Base-by-base conservation (phyloP, 2,329 filamentous ascomycete genomes). In the Tolypocladium guangdongense region DNA sequence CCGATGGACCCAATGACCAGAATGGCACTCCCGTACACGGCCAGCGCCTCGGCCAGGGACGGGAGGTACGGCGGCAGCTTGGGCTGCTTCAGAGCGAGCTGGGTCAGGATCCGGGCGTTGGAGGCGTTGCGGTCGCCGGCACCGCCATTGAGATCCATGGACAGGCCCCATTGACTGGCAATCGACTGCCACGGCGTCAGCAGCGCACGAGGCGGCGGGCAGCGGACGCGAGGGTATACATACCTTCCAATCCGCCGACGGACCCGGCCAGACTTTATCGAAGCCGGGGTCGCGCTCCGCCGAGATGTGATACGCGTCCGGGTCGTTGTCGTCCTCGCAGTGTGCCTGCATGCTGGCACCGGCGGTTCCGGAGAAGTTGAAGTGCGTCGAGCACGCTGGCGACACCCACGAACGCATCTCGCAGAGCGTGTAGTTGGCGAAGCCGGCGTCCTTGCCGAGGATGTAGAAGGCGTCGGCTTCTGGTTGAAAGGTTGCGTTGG, bases 21-120 rank as follows among this genome's bases (percentile, higher is more conserved):
- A 0, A 86, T 88, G 37, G 80, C 83, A 4, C 82, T 81, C 0
- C 80, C 78, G 60, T 90, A 76, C 0, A 89, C 86, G 0, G 87
- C 86, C 0, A 93, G 65, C 0, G 84, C 84, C 66, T 93, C 88
- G 0, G 82, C 83, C n/a, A 88, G 74, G 2, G 83, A 88, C 0
- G 88, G 88, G 0, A 84, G 66, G 0, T 67, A 62, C 0, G 73
- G 66, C 36, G 77, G 71, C 0, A 88, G 73, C 0, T 54, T 51
- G 0, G 69, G 65, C 4, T 64, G 33, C 0, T 52, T 50, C 0
- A 80, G 73, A 6, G 80, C 74, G 14, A 81, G 66, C 56, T 85
- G 76, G 30, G 79, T 80, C 7, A 70, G 55, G 16, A 85, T 72
- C 0, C 81, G 77, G 18, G 78, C 74, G 57, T 81, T 84, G 39